Evolutionary conservation across 2,329 filamentous ascomycete species (phyloP), one percentile per base, ranked within the genome.

Genomic region (Orbilia quercus): DNA sequence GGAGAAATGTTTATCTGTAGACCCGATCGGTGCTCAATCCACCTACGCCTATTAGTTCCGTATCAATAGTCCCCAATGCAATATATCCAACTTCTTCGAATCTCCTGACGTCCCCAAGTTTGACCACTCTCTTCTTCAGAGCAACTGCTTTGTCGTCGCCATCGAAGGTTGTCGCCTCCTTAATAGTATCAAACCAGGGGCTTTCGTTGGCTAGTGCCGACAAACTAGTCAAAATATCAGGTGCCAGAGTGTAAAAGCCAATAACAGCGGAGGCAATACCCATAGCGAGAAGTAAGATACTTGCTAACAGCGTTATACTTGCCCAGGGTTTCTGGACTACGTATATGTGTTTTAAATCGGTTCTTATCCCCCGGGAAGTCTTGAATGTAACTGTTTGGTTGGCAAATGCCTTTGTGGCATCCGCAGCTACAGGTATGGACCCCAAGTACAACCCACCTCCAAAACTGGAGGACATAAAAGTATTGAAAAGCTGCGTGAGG

Each of bases 41-140:
- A 23, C 58, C 66, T 0, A 71, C 66, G 7, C 28, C 44, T n/a
- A 28, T 50, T 14, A 50, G 50, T 2, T 64, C 66, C 2, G 66
- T 71, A 64, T 71, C 66, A 31, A 71, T 51, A 0, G 66, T 71
- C 16, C 66, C 66, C 9, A 71, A 45, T 1, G 66, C 66, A 23
- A 71, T 71, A 47, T 71, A 71, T 6, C 66, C 66, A 40, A 58
- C 58, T 3, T 71, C 66, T 11, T 71, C 66, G 31, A 71, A 71
- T 48, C 66, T 44, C 23, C 53, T 71, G 42, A 71, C 66, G 47
- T 71, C 66, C 1, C 66, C 66, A 1, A 71, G 42, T 7, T 25
- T 64, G 18, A 71, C 66, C 6, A 71, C 3, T 16, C 66, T 44
- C 23, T 47, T 57, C 20, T 71, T 71, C 11, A 71, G 20, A n/a